Evolutionary conservation across 2,329 filamentous ascomycete species (phyloP).

Genomic region (Pyricularia pennisetigena): DNA sequence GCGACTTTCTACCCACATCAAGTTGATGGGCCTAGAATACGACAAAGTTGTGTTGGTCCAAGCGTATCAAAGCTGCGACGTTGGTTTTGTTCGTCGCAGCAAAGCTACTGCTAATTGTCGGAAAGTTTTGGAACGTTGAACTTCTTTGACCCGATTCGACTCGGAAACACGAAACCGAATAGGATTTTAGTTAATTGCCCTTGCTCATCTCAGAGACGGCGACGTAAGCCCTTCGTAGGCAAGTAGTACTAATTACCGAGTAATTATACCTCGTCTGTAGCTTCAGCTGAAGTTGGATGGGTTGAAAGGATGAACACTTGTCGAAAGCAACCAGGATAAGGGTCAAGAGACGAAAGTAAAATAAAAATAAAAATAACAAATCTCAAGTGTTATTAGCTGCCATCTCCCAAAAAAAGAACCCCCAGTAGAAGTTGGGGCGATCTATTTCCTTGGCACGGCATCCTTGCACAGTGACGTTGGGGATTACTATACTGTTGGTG

Average conservation of each 20-base stretch:
- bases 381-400: not conserved
- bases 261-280: not conserved
- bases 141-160: not conserved
- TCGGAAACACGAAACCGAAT: not conserved
- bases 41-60: not conserved
- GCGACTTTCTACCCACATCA: too few relatives aligned
- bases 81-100: not conserved
- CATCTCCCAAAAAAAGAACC: too few relatives aligned
- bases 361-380: not conserved
- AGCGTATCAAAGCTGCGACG: not conserved
- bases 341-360: not conserved
- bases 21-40: not conserved
- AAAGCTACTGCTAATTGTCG: not conserved
- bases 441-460: not conserved
- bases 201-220: not conserved
- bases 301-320: not conserved
- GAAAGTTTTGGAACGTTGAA: not conserved
- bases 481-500: not conserved
- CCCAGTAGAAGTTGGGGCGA: not conserved
- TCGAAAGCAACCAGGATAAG: not conserved
- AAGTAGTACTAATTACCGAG: not conserved
- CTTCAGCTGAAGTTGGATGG: not conserved
- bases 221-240: not conserved
- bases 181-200: not conserved
- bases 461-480: not conserved